Percentiles rank a stretch among this genome's conserved stretches.
These are phyloP conservation scores for Zygoascus sp. DNA, from an alignment of 1,139 yeast genomes.

Conservation along the genomic window DNA sequence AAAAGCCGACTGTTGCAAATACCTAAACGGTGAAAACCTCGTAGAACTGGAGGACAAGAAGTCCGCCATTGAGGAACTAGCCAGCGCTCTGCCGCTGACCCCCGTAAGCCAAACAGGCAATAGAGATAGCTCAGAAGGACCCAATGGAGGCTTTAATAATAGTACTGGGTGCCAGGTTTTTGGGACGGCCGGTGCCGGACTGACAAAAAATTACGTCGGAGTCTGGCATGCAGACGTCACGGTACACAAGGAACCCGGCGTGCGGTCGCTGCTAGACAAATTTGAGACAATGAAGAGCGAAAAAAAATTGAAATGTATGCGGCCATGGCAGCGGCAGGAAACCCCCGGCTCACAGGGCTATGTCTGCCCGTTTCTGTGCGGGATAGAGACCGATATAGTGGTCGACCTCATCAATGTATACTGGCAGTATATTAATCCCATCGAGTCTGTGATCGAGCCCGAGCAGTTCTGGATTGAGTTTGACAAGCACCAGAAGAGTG, in stretches of 20 bases:
- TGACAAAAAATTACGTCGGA: slow-evolving; percentile 15
- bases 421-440: slow-evolving; percentile 18
- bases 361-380: slow-evolving; percentile 17
- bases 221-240: slow-evolving; percentile 19
- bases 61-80: neutral
- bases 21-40: slow-evolving; percentile 5
- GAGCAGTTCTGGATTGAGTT: slow-evolving; percentile 14
- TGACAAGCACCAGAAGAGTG: slow-evolving; percentile 11
- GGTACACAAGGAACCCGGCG: slow-evolving; percentile 16
- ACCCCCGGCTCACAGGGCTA: slow-evolving; percentile 9
- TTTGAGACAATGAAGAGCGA: slow-evolving; percentile 16
- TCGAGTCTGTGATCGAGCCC: slow-evolving; percentile 16
- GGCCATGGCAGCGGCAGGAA: slow-evolving; percentile 19
- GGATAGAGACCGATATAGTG: slow-evolving; percentile 15
- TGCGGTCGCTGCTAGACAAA: slow-evolving; percentile 14
- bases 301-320: slow-evolving; percentile 16
- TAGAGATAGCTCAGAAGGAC: slow-evolving; percentile 1
- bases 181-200: neutral
- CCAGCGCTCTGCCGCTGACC: neutral
- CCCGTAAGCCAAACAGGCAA: neutral
- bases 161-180: neutral
- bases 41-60: neutral
- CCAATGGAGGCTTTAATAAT: neutral
- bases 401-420: slow-evolving; percentile 14
- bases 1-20: slow-evolving; percentile 13